Evolutionary conservation across 2,329 filamentous ascomycete species (phyloP).

Genomic region (Paracoccidioides lutzii): DNA sequence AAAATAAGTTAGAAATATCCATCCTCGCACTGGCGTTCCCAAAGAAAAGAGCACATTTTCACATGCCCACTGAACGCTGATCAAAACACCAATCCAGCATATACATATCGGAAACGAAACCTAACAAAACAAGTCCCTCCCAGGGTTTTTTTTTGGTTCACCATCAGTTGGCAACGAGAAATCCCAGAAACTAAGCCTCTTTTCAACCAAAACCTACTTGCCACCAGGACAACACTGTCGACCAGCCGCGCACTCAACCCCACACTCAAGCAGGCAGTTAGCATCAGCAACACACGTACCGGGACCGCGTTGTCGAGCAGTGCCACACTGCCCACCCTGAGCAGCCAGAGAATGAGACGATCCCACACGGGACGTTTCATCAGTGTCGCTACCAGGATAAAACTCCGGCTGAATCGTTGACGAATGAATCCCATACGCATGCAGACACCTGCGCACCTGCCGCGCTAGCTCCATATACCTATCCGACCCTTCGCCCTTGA

Average conservation of each 20-base stretch:
- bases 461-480: slow-evolving; percentile 85
- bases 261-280: slow-evolving; percentile 36
- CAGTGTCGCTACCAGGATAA: slow-evolving; percentile 24
- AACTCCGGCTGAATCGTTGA: slow-evolving; percentile 96
- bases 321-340: background rate
- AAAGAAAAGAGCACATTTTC: background rate
- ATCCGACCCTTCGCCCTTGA: slow-evolving; percentile 61
- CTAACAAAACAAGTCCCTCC: too few relatives aligned
- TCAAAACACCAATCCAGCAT: too few relatives aligned
- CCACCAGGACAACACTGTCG: slow-evolving; percentile 28
- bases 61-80: too few relatives aligned
- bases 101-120: too few relatives aligned
- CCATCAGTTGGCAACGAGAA: background rate
- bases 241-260: slow-evolving; percentile 31
- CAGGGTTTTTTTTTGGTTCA: too few relatives aligned
- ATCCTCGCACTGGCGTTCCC: background rate
- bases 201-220: background rate
- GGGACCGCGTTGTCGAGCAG: slow-evolving; percentile 17
- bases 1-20: background rate
- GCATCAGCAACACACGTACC: slow-evolving; percentile 27
- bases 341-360: background rate
- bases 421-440: slow-evolving; percentile 91
- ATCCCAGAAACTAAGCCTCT: background rate
- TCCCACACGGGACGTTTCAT: slow-evolving; percentile 15
- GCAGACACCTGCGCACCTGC: slow-evolving; percentile 73